A percentile compares a stretch with the other conserved stretches of the same genome.
Evolutionary conservation across 306 rosid genomes (phyloP).

Genomic region (Prunus dulcis): DNA sequence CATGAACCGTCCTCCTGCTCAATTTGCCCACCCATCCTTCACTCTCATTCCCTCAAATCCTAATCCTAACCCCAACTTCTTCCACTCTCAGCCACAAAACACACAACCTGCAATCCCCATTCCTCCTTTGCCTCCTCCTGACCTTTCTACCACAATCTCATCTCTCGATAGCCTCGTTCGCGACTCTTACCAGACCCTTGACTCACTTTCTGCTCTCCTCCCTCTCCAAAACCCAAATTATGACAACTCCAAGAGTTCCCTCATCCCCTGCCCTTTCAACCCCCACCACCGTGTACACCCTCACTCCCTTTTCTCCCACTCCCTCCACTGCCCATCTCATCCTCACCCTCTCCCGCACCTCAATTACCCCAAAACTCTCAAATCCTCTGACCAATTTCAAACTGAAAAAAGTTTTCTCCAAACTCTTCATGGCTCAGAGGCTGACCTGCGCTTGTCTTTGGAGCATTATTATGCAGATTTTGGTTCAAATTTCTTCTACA

Average conservation of each 20-base stretch:
- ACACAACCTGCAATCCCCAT: constrained; percentile 12
- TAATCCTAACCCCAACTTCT: constrained; percentile 23
- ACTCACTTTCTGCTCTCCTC: constrained; percentile 34
- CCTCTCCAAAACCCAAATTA: constrained; percentile 30
- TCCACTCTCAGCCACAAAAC: constrained; percentile 1
- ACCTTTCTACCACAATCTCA: constrained; percentile 38
- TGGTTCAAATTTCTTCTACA: constrained; percentile 54
- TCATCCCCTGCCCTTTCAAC: constrained; percentile 50
- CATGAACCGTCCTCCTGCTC: constrained; percentile 29
- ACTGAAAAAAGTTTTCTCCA: constrained; percentile 13
- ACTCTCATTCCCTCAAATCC: constrained; percentile 25
- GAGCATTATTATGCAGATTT: constrained; percentile 29
- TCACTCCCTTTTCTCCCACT: constrained; percentile 56
- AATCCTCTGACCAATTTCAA: constrained; percentile 11
- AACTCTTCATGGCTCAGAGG: constrained; percentile 18
- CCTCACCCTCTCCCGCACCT: constrained; percentile 38
- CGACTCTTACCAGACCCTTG: constrained; percentile 31
- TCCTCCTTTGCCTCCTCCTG: constrained; percentile 4
- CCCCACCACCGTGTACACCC: constrained; percentile 58
- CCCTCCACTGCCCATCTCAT: constrained; percentile 62
- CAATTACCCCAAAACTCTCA: constrained; percentile 52
- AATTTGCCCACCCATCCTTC: constrained; percentile 14
- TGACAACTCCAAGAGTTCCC: neutral
- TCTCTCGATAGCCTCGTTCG: constrained; percentile 48
- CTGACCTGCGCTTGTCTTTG: constrained; percentile 53